Evolutionary conservation across 2,329 filamentous ascomycete species (phyloP), one percentile per base, ranked within the genome.

Genomic region (Sclerotinia borealis): DNA sequence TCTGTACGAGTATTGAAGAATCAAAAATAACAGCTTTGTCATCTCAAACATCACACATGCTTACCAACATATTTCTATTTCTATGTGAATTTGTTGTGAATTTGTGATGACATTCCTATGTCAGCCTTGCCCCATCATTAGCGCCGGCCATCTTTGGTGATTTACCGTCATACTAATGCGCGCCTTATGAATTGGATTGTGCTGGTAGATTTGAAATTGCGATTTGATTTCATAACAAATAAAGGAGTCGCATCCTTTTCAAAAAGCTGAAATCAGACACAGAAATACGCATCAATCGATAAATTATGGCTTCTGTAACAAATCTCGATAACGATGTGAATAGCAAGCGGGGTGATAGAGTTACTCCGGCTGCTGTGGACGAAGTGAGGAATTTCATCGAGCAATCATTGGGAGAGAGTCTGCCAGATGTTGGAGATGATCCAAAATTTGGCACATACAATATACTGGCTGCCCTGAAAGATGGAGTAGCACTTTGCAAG

Each of bases 281-380:
- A 15, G 36, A 25, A 11, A 22, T n/a, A 31, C 39, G 34, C 17
- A 11, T n/a, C 22, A 31, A 3, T 25, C 54, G 4, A 34, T 17
- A 64, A 66, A 69, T 48, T 59, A 98, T 98, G 93, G 93, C 93
- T 71, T 96, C 93, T 45, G 93, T 98, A 37, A 85, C 91, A 68
- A 96, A 92, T 67, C 81, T 99, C 66, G 95, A 98, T 78, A 93
- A 93, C 77, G 95, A 99, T 80, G 83, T 99, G 86, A 91, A 91
- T 82, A 92, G 88, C 76, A 78, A 98, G 83, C 93, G 95, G 77
- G 82, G 96, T 72, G 91, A 93, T 66, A 91, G 93, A 78, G 98
- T 96, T 78, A 98, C 93, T 1, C 92, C 92, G 27, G 86, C 89
- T 71, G 93, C 93, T 47, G 93, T 92, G 59, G 91, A 91, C 70